Evolutionary conservation across 495 filamentous ascomycete species (phyloP).

Genomic region (Penicillium desertorum): DNA sequence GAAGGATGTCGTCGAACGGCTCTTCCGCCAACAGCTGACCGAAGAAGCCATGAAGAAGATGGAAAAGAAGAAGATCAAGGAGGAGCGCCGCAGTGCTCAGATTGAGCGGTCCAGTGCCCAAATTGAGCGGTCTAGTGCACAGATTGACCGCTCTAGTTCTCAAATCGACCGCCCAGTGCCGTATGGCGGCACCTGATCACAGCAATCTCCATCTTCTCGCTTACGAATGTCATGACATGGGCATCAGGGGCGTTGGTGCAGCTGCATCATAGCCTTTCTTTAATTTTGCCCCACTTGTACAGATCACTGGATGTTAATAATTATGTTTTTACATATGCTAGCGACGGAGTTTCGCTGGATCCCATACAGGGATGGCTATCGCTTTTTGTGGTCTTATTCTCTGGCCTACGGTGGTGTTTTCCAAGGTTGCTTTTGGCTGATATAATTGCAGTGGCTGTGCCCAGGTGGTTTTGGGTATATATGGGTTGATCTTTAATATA

Average conservation of each 20-base stretch:
- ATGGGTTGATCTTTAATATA: not conserved
- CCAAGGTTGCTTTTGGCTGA: not conserved
- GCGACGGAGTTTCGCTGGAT: constrained; percentile 14
- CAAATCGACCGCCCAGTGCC: constrained; percentile 15
- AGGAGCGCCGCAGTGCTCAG: constrained; percentile 41
- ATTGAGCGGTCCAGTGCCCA: constrained; percentile 28
- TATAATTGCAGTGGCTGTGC: not conserved
- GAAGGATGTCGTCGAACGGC: constrained; percentile 75
- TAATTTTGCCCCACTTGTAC: constrained; percentile 13
- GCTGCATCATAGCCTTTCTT: not conserved
- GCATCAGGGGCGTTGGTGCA: not conserved
- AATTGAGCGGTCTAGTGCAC: constrained; percentile 31
- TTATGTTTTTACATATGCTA: constrained; percentile 1
- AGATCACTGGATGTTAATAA: constrained; percentile 12
- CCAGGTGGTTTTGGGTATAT: not conserved
- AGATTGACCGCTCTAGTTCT: constrained; percentile 14
- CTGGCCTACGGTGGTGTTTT: not conserved
- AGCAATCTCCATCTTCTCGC: not conserved
- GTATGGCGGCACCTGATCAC: constrained; percentile 14
- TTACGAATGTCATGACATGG: constrained; percentile 22
- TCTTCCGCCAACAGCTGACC: constrained; percentile 71
- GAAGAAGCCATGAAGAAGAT: constrained; percentile 70
- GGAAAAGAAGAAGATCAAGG: constrained; percentile 58
- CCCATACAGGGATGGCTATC: not conserved
- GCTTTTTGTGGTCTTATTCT: not conserved